A percentile compares a stretch with the other conserved stretches of the same genome.
Conservation (phyloP, 768 basidiomycete genomes). For the Pleurotus salmoneostramineus region DNA sequence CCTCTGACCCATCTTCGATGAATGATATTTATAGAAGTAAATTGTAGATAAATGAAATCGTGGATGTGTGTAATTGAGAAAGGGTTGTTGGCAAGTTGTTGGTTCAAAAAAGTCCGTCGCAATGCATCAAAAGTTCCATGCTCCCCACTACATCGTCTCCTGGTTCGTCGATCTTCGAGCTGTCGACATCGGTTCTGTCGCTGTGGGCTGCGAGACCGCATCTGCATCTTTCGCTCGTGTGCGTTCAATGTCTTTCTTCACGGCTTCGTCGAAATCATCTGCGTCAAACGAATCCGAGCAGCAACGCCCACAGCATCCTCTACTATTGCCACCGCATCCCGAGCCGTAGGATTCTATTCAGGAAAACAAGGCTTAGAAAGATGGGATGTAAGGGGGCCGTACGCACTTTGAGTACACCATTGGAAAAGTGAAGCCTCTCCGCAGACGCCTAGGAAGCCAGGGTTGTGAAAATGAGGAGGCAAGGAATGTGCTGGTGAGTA, state of each 20-base stretch:
- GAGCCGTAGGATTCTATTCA: conserved; percentile 25
- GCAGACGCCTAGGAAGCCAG: not conserved
- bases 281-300: conserved; percentile 40
- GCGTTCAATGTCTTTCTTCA: conserved; percentile 29
- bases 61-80: too few species aligned
- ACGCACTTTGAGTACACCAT: conserved; percentile 9
- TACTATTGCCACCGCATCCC: conserved; percentile 22
- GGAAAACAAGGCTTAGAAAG: not conserved
- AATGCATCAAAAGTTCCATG: too few species aligned
- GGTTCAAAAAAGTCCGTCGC: too few species aligned
- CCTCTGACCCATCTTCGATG: too few species aligned
- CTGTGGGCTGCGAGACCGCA: conserved; percentile 17
- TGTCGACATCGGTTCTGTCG: conserved; percentile 4
- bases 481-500: not conserved
- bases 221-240: not conserved
- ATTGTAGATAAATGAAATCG: too few species aligned
- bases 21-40: too few species aligned
- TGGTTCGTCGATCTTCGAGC: not conserved
- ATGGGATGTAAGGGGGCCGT: not conserved
- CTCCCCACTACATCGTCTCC: too few species aligned
- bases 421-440: not conserved
- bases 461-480: conserved; percentile 1
- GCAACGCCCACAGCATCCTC: conserved; percentile 45
- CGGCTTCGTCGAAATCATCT: conserved; percentile 37
- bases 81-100: too few species aligned